These are phyloP conservation scores for Salix dunnii DNA, from an alignment of 345 rosid species.

Conservation along the genomic window DNA sequence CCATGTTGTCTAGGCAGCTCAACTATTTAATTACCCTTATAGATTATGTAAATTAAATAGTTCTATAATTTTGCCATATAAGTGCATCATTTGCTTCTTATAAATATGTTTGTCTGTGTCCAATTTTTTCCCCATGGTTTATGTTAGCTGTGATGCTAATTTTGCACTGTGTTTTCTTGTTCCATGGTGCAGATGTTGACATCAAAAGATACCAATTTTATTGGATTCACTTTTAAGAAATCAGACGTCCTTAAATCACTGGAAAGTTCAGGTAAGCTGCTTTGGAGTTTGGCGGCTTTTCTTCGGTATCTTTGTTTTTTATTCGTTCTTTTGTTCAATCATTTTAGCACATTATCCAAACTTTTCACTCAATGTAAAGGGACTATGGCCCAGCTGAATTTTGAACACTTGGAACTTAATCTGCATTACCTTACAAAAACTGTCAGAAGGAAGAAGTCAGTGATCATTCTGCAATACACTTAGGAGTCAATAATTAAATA, in stretches of 20 bases:
- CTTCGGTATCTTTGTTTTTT: not conserved
- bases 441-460: not conserved
- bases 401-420: not conserved
- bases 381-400: not conserved
- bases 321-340: not conserved
- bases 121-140: not conserved
- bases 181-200: constrained; percentile 77
- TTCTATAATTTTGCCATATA: not conserved
- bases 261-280: constrained; percentile 65
- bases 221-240: constrained; percentile 89
- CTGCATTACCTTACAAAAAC: not conserved
- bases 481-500: not conserved
- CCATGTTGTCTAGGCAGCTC: not conserved
- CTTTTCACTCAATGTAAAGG: not conserved
- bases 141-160: constrained; percentile 3
- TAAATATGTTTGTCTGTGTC: not conserved
- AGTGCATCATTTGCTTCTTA: not conserved
- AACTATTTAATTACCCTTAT: not conserved
- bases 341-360: not conserved
- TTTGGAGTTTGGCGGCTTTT: constrained; percentile 2
- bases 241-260: constrained; percentile 74
- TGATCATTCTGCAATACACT: not conserved
- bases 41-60: not conserved
- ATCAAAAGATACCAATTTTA: constrained; percentile 86
- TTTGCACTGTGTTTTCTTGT: constrained; percentile 9